These are phyloP conservation scores for Boletus patriciae DNA, from an alignment of 768 basidiomycete genomes.

Conservation along the genomic window DNA sequence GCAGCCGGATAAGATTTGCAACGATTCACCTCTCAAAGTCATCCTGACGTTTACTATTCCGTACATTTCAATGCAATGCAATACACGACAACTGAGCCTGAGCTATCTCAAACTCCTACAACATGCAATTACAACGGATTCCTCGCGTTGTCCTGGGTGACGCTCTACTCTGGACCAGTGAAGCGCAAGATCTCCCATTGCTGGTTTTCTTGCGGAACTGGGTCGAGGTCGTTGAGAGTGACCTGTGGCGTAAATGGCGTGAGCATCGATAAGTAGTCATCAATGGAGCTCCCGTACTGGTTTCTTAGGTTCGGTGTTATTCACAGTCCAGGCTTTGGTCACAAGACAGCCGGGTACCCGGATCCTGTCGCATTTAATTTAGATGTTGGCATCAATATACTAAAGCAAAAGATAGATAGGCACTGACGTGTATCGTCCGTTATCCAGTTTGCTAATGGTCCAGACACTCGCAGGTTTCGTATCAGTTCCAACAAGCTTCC, in stretches of 20 bases:
- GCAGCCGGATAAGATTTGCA: too few relatives aligned
- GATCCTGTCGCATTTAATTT: background rate
- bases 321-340: background rate
- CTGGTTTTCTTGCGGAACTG: background rate
- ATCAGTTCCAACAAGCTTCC: too few relatives aligned
- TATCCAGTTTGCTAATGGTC: too few relatives aligned
- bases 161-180: background rate
- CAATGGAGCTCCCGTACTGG: background rate
- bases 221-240: background rate
- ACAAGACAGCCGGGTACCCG: background rate
- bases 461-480: too few relatives aligned
- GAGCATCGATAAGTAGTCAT: slow-evolving; percentile 5
- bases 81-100: too few relatives aligned
- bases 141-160: background rate
- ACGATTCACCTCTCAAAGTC: too few relatives aligned
- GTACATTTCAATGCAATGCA: too few relatives aligned
- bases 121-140: background rate
- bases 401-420: background rate
- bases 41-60: too few relatives aligned
- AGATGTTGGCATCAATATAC: background rate
- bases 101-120: background rate
- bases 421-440: background rate
- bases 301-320: background rate
- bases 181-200: background rate
- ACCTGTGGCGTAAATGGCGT: background rate